Evolutionary conservation across 768 basidiomycete species (phyloP).

Genomic region (Kwoniella dendrophila): DNA sequence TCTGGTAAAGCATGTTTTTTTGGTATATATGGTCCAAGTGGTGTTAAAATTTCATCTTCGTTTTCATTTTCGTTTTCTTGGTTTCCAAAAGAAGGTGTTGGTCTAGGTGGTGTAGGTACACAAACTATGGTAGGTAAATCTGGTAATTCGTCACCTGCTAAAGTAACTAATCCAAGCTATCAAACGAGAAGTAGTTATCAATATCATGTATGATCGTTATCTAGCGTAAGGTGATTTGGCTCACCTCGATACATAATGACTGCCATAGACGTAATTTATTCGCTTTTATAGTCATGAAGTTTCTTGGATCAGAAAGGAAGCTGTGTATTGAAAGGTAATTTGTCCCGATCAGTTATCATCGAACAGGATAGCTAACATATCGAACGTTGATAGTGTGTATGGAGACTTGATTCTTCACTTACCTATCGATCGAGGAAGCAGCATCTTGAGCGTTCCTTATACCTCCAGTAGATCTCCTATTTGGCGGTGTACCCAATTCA

Average conservation of each 20-base stretch:
- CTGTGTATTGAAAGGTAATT: conserved; percentile 21
- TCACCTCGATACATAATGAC: conserved; percentile 46
- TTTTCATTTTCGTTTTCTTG: background rate
- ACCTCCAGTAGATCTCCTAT: conserved; percentile 15
- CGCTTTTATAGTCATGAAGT: conserved; percentile 29
- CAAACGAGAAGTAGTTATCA: background rate
- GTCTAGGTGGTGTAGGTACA: conserved; percentile 4
- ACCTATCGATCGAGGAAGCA: conserved; percentile 40
- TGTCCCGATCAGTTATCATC: background rate
- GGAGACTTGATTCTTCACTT: conserved; percentile 15
- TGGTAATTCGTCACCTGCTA: conserved; percentile 18
- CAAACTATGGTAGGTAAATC: conserved; percentile 20
- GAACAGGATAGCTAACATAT: background rate
- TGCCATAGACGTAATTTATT: conserved; percentile 51
- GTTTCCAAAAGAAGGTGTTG: conserved; percentile 6
- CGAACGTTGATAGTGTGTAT: background rate
- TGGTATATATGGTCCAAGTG: background rate
- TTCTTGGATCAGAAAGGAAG: conserved; percentile 34
- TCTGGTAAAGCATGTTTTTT: conserved; percentile 27
- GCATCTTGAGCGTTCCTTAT: conserved; percentile 42
- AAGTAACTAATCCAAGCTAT: conserved; percentile 38
- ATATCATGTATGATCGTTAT: background rate
- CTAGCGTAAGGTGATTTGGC: background rate
- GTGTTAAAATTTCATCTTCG: too few relatives aligned
- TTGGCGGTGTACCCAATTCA: conserved; percentile 11